Percentiles rank a stretch among this genome's conserved stretches.
phyloP scores from a whole-genome alignment of 768 basidiomycete genomes.

The Termitomyces sp. region DNA sequence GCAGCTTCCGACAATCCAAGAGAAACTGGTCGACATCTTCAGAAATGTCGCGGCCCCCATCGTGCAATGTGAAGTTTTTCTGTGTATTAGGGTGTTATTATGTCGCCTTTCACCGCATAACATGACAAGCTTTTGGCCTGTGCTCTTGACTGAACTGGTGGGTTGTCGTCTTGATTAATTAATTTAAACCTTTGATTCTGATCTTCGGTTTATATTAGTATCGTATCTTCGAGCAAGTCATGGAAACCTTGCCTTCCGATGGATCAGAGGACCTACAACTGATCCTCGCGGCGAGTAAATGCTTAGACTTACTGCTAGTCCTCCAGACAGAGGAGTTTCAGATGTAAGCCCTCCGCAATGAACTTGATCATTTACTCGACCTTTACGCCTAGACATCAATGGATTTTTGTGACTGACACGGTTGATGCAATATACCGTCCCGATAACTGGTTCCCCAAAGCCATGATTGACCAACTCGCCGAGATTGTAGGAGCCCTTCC shows the following conservation, averaged over 20 bases:
- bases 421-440: slow-evolving; percentile 92
- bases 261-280: slow-evolving; percentile 83
- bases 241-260: slow-evolving; percentile 68
- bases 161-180: slow-evolving; percentile 19
- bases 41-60: slow-evolving; percentile 75
- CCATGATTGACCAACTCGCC: slow-evolving; percentile 87
- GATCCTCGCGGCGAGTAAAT: slow-evolving; percentile 88
- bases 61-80: slow-evolving; percentile 92
- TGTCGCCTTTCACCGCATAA: slow-evolving; percentile 91
- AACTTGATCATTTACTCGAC: background rate
- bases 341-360: slow-evolving; percentile 50
- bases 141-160: slow-evolving; percentile 89
- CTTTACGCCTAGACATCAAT: slow-evolving; percentile 69
- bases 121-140: slow-evolving; percentile 94
- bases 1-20: slow-evolving; percentile 91
- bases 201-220: slow-evolving; percentile 44
- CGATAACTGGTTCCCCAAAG: slow-evolving; percentile 77
- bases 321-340: slow-evolving; percentile 98
- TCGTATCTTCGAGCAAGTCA: slow-evolving; percentile 83
- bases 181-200: background rate
- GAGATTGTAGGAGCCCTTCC: slow-evolving; percentile 78
- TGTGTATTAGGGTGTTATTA: slow-evolving; percentile 87
- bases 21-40: slow-evolving; percentile 92
- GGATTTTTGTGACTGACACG: slow-evolving; percentile 98
- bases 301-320: slow-evolving; percentile 87